These are phyloP conservation scores for Haplosporangium sp. DNA, from an alignment of 371 early-diverging fungal genomes.

Conservation along the genomic window DNA sequence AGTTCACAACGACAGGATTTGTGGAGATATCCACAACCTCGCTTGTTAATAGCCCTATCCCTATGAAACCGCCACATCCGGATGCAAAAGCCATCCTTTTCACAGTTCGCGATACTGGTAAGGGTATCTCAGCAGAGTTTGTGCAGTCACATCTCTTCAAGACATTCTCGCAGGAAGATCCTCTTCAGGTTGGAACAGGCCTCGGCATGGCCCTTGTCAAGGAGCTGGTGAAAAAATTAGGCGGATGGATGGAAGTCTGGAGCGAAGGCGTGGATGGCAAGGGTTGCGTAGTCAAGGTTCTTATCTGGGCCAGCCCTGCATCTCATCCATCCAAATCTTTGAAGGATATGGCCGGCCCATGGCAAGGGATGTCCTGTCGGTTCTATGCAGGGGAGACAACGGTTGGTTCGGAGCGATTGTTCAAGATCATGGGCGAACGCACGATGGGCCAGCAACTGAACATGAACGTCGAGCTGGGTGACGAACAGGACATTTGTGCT, in stretches of 20 bases:
- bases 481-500: conserved; percentile 26
- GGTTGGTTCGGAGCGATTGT: conserved; percentile 39
- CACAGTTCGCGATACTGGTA: conserved; percentile 57
- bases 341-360: conserved; percentile 29
- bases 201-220: conserved; percentile 55
- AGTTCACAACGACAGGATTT: conserved; percentile 56
- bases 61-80: conserved; percentile 35
- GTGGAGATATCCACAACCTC: conserved; percentile 49
- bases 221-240: conserved; percentile 52
- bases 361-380: conserved; percentile 39
- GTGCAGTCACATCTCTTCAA: conserved; percentile 54
- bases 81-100: conserved; percentile 45
- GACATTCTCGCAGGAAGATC: conserved; percentile 57
- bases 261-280: conserved; percentile 56
- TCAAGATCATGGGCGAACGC: conserved; percentile 40
- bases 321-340: conserved; percentile 32
- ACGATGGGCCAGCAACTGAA: conserved; percentile 48
- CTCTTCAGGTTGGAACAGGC: conserved; percentile 56
- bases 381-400: conserved; percentile 40
- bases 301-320: conserved; percentile 40
- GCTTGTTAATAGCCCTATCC: conserved; percentile 17
- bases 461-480: conserved; percentile 46
- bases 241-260: conserved; percentile 57
- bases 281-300: conserved; percentile 54
- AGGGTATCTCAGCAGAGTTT: conserved; percentile 55